Evolutionary conservation across 2,329 filamentous ascomycete species (phyloP), one percentile per base, ranked within the genome.

Genomic region (Amylocarpus encephaloides): DNA sequence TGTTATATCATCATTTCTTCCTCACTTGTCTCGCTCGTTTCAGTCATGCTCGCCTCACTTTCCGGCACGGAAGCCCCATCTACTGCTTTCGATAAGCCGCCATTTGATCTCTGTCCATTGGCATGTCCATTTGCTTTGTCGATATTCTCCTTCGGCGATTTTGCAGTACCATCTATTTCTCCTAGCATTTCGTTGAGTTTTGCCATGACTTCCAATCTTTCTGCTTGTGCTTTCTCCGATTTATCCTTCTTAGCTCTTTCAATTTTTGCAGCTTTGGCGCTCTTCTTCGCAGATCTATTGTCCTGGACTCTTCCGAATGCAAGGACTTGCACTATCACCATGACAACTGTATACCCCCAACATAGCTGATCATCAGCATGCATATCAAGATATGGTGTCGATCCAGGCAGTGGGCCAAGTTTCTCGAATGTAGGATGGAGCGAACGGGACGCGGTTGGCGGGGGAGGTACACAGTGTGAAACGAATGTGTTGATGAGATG

Each of bases 401-500:
- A 55, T 50, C 62, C 58, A 47, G 66, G 55, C 38, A 64, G 32
- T 43, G 65, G 61, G 13, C 63, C 58, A 15, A 64, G 52, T 43
- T 56, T 55, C 55, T 65, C 60, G 49, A 64, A 58, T 39, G 57
- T 53, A 50, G 59, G 57, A 48, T 63, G 58, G 16, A 57, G 62
- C 26, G 64, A 66, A 39, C 49, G 43, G 1, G 64, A 66, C 3
- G 50, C 46, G 2, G 62, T 59, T 18, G 56, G 48, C 33, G 63
- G 56, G 3, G 66, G 61, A 43, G 67, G 66, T 32, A 62, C 49
- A 15, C 64, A 44, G 45, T 67, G 62, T 11, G 66, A 69, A 26
- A 68, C 53, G 43, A 69, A 60, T 35, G 67, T 68, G 45, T 71
- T 70, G 43, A 70, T 61, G 42, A 66, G 58, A 48, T 70, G 67